Percentiles rank a stretch among this genome's conserved stretches.
Evolutionary conservation across 2,329 filamentous ascomycete species (phyloP).

Genomic region (Colletotrichum tanaceti): DNA sequence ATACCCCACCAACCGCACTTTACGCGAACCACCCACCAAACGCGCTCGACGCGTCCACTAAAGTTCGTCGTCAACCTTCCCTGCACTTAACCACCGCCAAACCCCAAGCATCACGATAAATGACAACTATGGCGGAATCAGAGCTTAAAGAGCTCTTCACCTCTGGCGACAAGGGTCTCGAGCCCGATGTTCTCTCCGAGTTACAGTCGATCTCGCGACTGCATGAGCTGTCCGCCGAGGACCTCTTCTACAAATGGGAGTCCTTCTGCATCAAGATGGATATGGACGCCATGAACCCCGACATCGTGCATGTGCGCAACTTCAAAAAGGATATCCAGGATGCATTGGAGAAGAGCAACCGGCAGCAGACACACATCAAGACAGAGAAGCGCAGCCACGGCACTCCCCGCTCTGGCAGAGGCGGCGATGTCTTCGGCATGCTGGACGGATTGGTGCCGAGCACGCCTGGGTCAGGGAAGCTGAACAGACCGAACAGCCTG

Average conservation of each 20-base stretch:
- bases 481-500: slow-evolving; percentile 45
- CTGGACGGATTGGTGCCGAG: slow-evolving; percentile 76
- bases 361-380: slow-evolving; percentile 69
- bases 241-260: slow-evolving; percentile 99
- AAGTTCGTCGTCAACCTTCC: slow-evolving; percentile 18
- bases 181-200: slow-evolving; percentile 82
- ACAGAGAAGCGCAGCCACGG: slow-evolving; percentile 71
- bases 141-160: slow-evolving; percentile 66
- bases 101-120: slow-evolving; percentile 2
- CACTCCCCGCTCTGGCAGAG: slow-evolving; percentile 71
- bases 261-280: slow-evolving; percentile 97
- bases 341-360: slow-evolving; percentile 79
- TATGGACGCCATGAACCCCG: slow-evolving; percentile 77
- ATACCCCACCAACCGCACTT: slow-evolving; percentile 27
- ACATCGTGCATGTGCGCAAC: slow-evolving; percentile 76
- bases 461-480: slow-evolving; percentile 59
- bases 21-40: slow-evolving; percentile 26
- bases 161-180: slow-evolving; percentile 67
- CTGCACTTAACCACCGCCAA: slow-evolving; percentile 6
- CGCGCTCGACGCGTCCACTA: slow-evolving; percentile 28
- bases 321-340: slow-evolving; percentile 93
- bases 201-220: slow-evolving; percentile 87
- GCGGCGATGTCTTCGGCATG: slow-evolving; percentile 85
- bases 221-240: slow-evolving; percentile 83
- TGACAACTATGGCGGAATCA: slow-evolving; percentile 42